A percentile compares a stretch with the other conserved stretches of the same genome.
Evolutionary conservation across 2,329 filamentous ascomycete genomes (phyloP).

Genomic region (Dothidotthia symphoricarpi): DNA sequence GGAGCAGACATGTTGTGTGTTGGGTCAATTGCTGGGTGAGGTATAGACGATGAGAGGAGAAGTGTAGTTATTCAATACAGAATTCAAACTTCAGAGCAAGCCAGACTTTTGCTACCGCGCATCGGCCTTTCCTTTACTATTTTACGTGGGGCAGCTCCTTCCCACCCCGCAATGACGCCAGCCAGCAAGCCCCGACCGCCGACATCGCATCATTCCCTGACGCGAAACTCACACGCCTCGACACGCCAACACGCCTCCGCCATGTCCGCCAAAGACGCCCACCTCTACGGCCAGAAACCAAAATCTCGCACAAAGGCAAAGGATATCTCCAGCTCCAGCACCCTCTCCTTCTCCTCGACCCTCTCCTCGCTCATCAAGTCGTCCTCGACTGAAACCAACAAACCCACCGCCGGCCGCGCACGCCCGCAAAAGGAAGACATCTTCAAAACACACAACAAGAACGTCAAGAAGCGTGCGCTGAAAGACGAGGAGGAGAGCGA

Average conservation of each 20-base stretch:
- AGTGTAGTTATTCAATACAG: too few relatives aligned
- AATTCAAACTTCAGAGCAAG: too few relatives aligned
- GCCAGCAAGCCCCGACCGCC: constrained; percentile 21
- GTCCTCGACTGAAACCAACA: constrained; percentile 44
- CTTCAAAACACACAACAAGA: constrained; percentile 65
- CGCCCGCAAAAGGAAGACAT: constrained; percentile 65
- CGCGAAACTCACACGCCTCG: constrained; percentile 5
- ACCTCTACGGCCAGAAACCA: constrained; percentile 73
- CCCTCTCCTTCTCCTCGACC: constrained; percentile 83
- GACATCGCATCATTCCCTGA: constrained; percentile 24
- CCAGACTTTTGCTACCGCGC: too few relatives aligned
- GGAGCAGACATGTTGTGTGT: constrained; percentile 41
- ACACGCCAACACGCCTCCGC: constrained; percentile 1
- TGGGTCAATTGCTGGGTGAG: constrained; percentile 9
- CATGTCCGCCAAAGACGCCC: constrained; percentile 54
- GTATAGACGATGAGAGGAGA: constrained; percentile 6
- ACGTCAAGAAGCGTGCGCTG: constrained; percentile 61
- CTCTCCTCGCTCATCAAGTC: constrained; percentile 72
- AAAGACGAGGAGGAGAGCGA: constrained; percentile 57
- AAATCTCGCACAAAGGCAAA: constrained; percentile 58
- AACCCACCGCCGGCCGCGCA: constrained; percentile 51
- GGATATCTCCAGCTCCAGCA: constrained; percentile 67
- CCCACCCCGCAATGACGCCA: too few relatives aligned
- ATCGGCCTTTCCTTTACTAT: too few relatives aligned
- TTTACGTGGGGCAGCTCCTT: too few relatives aligned